Base-by-base conservation (phyloP, 371 early-diverging fungal species). In the Mortierella sp. region DNA sequence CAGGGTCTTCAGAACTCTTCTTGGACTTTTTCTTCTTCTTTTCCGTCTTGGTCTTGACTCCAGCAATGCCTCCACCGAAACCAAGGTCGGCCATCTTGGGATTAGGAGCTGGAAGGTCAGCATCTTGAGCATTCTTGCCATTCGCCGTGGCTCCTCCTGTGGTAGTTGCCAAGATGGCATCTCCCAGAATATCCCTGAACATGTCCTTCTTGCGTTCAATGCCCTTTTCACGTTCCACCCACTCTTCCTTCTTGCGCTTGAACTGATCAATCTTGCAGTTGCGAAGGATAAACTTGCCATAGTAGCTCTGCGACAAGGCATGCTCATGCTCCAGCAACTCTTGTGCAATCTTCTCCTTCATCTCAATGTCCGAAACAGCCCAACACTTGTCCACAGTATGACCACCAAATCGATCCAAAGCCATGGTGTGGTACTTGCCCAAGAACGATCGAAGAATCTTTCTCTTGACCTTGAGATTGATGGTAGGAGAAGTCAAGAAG, bases 341-440 rank as follows among this genome's bases (percentile, higher is more conserved):
- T 13, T 72, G 60, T 6, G 90, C 91, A 65, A 95, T 95, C 65
- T 79, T 81, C 70, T 89, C 87, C 81, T 91, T 94, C 66, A 84
- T 79, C 24, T 86, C 84, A n/a, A 94, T 85, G 53, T 92, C 92
- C 6, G 92, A 87, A 14, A 83, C 82, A n/a, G 81, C 80, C 91
- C 92, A 95, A 66, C 87, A 86, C 55, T 86, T 87, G 56, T 95
- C 95, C 9, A 94, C 85, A 16, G 94, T 80, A 58, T 91, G 92
- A 40, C 91, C 89, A 39, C 93, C 94, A 67, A 87, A 94, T 63
- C 89, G 89, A 67, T 94, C 92, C 51, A 81, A 67, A 3, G 92
- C 90, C 44, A 94, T 64, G 7, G 78, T 71, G 34, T 84, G 85
- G 65, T 85, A 91, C 50, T 81, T 78, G 8, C 86, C 86, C 19